Evolutionary conservation across 1,284 basidiomycete genomes (phyloP), one percentile per base, ranked within the genome.

Genomic region (Stereum hirsutum): DNA sequence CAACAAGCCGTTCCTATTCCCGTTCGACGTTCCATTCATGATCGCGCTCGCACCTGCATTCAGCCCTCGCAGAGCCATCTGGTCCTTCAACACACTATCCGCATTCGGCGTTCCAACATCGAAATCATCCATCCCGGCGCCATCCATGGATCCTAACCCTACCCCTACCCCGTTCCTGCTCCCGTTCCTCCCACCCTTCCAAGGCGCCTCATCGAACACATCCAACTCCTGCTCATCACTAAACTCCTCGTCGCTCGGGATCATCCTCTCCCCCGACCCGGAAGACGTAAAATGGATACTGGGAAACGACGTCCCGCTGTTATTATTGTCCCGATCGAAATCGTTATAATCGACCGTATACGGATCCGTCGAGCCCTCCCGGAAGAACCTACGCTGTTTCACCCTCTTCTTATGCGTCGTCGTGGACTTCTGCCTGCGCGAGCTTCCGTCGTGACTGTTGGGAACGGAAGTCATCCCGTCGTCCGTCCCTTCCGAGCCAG

Each of bases 241-340:
- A 24, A n/a, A n/a, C n/a, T 69, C 68, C 28, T 66, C 64, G 26
- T 66, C 50, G 25, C 51, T 56, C n/a, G n/a, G n/a, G n/a, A 27
- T 57, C 48, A 11, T 58, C 54, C 19, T 57, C 17, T 57, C 51
- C 20, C 54, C 54, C 2, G 73, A 68, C 11, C 65, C 57, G 46
- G 69, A 57, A 35, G 65, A 56, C 38, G 72, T 74, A 57, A 91
- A 92, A 53, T 85, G 83, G 7, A 91, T 89, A 52, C 81, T 85
- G 0, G 86, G 86, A 51, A 89, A 89, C 1, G 80, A 51, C 15
- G 72, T 72, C 42, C 68, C 66, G 40, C 70, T 74, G 11, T 41
- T 58, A 25, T 14, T 24, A n/a, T n/a, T n/a, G n/a, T n/a, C n/a
- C 58, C 42, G 69, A 70, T 74, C 74, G 34, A 86, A 62, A 43